A percentile compares a stretch with the other conserved stretches of the same genome.
These are phyloP conservation scores for Aspergillus carbonarius DNA, from an alignment of 2,329 filamentous ascomycete genomes.

Conservation along the genomic window DNA sequence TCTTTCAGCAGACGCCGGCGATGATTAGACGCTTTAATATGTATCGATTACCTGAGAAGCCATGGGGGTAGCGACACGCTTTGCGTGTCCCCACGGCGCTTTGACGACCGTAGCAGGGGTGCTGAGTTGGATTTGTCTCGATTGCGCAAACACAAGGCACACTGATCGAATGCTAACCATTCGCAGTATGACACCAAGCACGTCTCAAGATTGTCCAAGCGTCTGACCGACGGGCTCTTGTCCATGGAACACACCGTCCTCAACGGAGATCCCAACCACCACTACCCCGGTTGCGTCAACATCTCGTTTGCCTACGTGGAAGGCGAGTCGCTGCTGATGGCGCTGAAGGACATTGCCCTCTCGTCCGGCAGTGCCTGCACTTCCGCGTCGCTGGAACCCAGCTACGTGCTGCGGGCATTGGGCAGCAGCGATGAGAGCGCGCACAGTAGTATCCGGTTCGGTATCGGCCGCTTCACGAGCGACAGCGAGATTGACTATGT, in stretches of 20 bases:
- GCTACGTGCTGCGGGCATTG: slow-evolving; percentile 89
- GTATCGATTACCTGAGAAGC: slow-evolving; percentile 72
- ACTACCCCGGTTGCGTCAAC: slow-evolving; percentile 97
- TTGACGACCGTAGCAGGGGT: slow-evolving; percentile 66
- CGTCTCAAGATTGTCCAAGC: slow-evolving; percentile 78
- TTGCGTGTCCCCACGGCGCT: slow-evolving; percentile 43
- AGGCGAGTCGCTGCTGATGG: slow-evolving; percentile 97
- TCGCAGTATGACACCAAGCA: slow-evolving; percentile 96
- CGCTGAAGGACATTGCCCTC: slow-evolving; percentile 93
- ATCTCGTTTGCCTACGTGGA: slow-evolving; percentile 98
- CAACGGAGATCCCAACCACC: slow-evolving; percentile 78
- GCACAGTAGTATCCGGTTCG: slow-evolving; percentile 96
- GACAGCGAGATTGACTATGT: slow-evolving; percentile 97
- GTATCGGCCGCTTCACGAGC: slow-evolving; percentile 95
- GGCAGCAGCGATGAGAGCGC: slow-evolving; percentile 97
- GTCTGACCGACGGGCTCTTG: slow-evolving; percentile 77
- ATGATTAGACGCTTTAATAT: slow-evolving; percentile 81
- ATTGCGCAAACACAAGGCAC: neutral
- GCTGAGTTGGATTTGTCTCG: slow-evolving; percentile 52
- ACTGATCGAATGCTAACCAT: slow-evolving; percentile 7
- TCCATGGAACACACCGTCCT: slow-evolving; percentile 87
- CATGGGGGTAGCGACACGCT: slow-evolving; percentile 52
- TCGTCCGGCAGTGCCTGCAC: slow-evolving; percentile 97
- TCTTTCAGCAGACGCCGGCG: slow-evolving; percentile 15
- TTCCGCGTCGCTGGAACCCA: slow-evolving; percentile 92